These are phyloP conservation scores for Ampelocalamus luodianensis DNA, from an alignment of 176 grass and related monocot species.

Conservation along the genomic window DNA sequence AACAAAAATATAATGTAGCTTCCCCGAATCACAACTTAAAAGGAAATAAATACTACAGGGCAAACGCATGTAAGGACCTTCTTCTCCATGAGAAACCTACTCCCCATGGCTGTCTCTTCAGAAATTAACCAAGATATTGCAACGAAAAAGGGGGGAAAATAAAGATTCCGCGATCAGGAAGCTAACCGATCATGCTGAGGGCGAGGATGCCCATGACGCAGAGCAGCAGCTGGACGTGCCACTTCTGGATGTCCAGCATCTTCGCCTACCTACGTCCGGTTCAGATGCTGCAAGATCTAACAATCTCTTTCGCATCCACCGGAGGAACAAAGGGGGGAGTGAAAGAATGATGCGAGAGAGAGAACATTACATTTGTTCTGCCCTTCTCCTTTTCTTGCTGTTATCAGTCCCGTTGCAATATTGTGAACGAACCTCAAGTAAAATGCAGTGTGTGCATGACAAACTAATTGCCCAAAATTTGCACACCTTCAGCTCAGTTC, in stretches of 20 bases:
- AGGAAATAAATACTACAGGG: background rate
- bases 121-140: background rate
- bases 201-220: constrained; percentile 59
- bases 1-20: too few relatives aligned
- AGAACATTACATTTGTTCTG: too few relatives aligned
- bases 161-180: constrained; percentile 31
- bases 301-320: background rate
- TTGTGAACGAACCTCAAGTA: too few relatives aligned
- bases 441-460: too few relatives aligned
- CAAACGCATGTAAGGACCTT: background rate
- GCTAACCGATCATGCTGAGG: constrained; percentile 90
- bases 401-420: too few relatives aligned
- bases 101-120: background rate
- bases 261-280: constrained; percentile 25
- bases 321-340: background rate
- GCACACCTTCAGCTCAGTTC: too few relatives aligned
- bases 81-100: background rate
- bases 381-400: too few relatives aligned
- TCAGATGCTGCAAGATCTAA: constrained; percentile 1
- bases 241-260: constrained; percentile 81
- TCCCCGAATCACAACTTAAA: background rate
- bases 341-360: background rate
- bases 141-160: too few relatives aligned
- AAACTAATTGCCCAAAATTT: too few relatives aligned
- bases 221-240: constrained; percentile 80